phyloP scores from a whole-genome alignment of 2,329 filamentous ascomycete genomes.

The Trichothecium roseum region DNA sequence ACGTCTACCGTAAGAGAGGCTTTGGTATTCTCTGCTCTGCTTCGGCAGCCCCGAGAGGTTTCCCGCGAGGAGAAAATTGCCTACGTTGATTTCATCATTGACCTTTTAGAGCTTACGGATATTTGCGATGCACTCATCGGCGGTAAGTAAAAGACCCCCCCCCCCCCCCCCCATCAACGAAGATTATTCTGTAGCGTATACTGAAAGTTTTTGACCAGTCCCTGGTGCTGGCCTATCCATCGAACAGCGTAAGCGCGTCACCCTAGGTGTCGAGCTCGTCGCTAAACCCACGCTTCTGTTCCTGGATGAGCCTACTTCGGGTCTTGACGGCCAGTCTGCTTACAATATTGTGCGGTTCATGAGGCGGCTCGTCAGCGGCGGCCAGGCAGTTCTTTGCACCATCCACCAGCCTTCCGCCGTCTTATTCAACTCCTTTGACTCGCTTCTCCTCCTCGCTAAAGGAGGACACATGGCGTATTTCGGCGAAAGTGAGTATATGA shows the following conservation, averaged over 20 bases:
- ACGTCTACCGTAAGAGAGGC: slow-evolving; percentile 58
- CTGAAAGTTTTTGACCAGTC: slow-evolving; percentile 28
- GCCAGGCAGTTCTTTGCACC: slow-evolving; percentile 51
- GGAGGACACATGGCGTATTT: slow-evolving; percentile 8
- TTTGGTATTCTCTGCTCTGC: slow-evolving; percentile 54
- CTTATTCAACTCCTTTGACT: slow-evolving; percentile 6
- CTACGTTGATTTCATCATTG: slow-evolving; percentile 57
- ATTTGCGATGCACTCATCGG: slow-evolving; percentile 55
- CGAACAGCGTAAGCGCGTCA: slow-evolving; percentile 51
- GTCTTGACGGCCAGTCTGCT: slow-evolving; percentile 22
- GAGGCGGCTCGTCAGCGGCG: slow-evolving; percentile 41
- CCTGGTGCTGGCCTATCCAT: slow-evolving; percentile 34
- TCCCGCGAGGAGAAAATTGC: slow-evolving; percentile 51
- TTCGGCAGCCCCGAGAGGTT: slow-evolving; percentile 46
- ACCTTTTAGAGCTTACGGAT: slow-evolving; percentile 52
- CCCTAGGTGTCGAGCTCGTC: slow-evolving; percentile 59
- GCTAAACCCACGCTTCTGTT: slow-evolving; percentile 57
- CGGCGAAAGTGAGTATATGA: slow-evolving; percentile 3
- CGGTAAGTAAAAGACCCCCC: no score
- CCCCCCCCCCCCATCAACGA: no score
- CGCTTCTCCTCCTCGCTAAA: slow-evolving; percentile 6
- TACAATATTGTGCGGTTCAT: slow-evolving; percentile 28
- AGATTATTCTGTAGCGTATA: neutral
- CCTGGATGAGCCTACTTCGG: slow-evolving; percentile 53
- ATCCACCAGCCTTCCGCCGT: slow-evolving; percentile 45